Evolutionary conservation across 306 rosid genomes (phyloP), one percentile per base, ranked within the genome.

Genomic region (Geum urbanum): DNA sequence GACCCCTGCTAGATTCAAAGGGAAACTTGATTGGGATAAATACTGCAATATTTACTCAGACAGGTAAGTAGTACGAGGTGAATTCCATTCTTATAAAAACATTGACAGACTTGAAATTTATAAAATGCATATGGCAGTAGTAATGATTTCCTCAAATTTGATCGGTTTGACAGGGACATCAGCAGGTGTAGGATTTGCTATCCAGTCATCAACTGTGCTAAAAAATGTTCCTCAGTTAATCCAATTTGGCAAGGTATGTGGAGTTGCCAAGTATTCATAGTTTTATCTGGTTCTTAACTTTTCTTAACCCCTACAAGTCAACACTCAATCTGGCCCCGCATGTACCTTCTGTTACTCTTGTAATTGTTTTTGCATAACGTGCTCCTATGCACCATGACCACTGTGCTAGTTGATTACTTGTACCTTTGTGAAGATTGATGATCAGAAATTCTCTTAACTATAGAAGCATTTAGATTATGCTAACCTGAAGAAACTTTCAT

Each of bases 141-240:
- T 22, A 20, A 15, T 53, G 52, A 57, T 8, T 3, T 41, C 41
- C 39, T 63, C 58, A 50, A 41, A 47, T 72, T 39, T 59, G 15
- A 61, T 63, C 74, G 78, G 72, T 55, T 67, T 73, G 77, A 70
- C 83, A 94, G 99, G 99, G 54, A 94, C 97, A 71, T 94, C 99
- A 53, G 97, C 99, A 27, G 96, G 97, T 62, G 99, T 94, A 48
- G 99, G 99, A 69, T 94, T 94, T 84, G 99, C 99, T 54, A 91
- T 94, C 82, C 99, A 91, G 58, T 91, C 97, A 66, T 83, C 88
- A 72, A 87, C 97, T 56, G 99, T 91, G 35, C 77, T 68, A 55
- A 84, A 85, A 78, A 91, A 91, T 57, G 88, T 86, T 69, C 96
- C 97, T 54, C 99, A 91, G 77, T 76, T 94, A 82, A 94, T 94